A percentile compares a stretch with the other conserved stretches of the same genome.
phyloP scores from a whole-genome alignment of 106 monocot genomes.

The Alisma plantagoaquatica region DNA sequence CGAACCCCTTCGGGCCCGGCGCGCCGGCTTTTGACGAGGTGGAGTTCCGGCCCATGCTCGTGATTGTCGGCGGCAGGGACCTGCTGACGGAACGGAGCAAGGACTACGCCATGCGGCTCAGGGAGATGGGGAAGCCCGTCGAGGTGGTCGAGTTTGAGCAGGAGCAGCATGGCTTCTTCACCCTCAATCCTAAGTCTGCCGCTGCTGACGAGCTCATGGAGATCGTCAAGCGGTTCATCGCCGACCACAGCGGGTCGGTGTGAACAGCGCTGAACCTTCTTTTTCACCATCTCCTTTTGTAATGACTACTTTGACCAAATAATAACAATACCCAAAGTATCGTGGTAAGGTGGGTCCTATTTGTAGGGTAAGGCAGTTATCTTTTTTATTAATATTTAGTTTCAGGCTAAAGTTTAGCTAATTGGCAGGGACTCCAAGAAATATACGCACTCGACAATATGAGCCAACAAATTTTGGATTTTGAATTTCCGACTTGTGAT shows the following conservation, averaged over 20 bases:
- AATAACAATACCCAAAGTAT: no score
- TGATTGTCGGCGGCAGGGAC: constrained; percentile 55
- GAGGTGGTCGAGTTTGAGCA: constrained; percentile 46
- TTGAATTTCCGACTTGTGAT: no score
- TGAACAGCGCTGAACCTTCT: no score
- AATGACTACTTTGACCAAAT: no score
- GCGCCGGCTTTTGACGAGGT: constrained; percentile 10
- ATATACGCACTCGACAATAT: no score
- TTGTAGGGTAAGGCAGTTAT: no score
- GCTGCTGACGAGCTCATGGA: constrained; percentile 35
- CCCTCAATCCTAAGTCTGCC: constrained; percentile 28
- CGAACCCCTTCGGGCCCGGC: constrained; percentile 38
- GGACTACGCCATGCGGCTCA: constrained; percentile 36
- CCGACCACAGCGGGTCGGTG: constrained; percentile 3
- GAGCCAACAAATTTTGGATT: no score
- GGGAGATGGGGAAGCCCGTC: constrained; percentile 40
- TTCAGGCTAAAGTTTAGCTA: no score
- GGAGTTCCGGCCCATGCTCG: constrained; percentile 32
- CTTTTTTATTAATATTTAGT: no score
- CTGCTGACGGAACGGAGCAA: constrained; percentile 35
- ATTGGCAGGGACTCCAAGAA: no score
- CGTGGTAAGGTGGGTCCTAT: no score
- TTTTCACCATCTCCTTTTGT: no score
- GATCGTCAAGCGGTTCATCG: constrained; percentile 29
- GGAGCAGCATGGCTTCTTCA: constrained; percentile 57